Evolutionary conservation across 208 protist species (phyloP), one percentile per base, ranked within the genome.

Genomic region (Sergeia podlipaevii): DNA sequence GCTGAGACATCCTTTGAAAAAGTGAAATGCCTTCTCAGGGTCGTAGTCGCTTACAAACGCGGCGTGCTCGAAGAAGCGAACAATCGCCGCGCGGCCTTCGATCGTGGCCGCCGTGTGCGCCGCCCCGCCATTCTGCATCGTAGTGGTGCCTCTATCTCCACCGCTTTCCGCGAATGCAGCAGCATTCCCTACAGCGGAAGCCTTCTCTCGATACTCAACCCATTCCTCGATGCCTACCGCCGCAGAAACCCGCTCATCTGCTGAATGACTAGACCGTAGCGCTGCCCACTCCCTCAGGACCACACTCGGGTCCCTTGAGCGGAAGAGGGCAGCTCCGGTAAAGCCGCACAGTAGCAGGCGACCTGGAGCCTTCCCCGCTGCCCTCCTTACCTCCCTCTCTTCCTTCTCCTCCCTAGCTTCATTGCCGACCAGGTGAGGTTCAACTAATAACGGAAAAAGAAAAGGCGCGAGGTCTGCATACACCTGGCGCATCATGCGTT

Each of bases 341-440:
- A 81, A 85, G 65, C 78, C 78, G 58, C 78, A 85, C 27, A 85
- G 42, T 11, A 79, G 60, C 48, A 85, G 43, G 3, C 43, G 20
- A n/a, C 78, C 78, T 0, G 68, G 65, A 1, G 24, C 26, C 21
- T 28, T 32, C 18, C 2, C 0, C 5, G 58, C 18, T 1, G 30
- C 20, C 3, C 26, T 42, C n/a, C n/a, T n/a, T n/a, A n/a, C n/a
- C n/a, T n/a, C n/a, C n/a, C n/a, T n/a, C n/a, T n/a, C n/a, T n/a
- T n/a, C n/a, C n/a, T n/a, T n/a, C n/a, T n/a, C n/a, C n/a, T n/a
- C n/a, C n/a, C n/a, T n/a, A n/a, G n/a, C n/a, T n/a, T n/a, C n/a
- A n/a, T n/a, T n/a, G n/a, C n/a, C n/a, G n/a, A n/a, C n/a, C n/a
- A n/a, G n/a, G n/a, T 11, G 10, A 46, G 13, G 10, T 7, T 13